Evolutionary conservation across 768 basidiomycete genomes (phyloP).

Genomic region (Ramaria sp.): DNA sequence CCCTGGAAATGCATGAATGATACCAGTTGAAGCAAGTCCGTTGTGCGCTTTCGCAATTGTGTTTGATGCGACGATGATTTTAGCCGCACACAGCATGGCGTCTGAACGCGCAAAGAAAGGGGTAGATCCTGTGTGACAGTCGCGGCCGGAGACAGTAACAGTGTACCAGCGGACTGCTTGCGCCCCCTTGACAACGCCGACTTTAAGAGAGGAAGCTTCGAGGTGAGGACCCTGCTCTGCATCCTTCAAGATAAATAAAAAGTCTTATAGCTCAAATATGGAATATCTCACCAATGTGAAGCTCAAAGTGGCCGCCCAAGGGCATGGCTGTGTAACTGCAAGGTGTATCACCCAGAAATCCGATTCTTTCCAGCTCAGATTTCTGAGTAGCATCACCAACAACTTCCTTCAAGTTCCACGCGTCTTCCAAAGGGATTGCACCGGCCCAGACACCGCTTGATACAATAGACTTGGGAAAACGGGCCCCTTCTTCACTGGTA

Average conservation of each 20-base stretch:
- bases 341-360: conserved; percentile 12
- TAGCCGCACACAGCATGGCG: conserved; percentile 14
- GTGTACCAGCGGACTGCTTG: conserved; percentile 13
- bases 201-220: conserved; percentile 3
- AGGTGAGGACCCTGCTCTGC: conserved; percentile 13
- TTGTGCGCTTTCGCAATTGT: conserved; percentile 7
- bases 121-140: conserved; percentile 13
- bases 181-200: conserved; percentile 11
- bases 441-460: conserved; percentile 14
- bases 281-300: conserved; percentile 13
- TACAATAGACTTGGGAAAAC: conserved; percentile 13
- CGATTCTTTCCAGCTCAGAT: conserved; percentile 14
- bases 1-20: conserved; percentile 11
- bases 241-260: not conserved
- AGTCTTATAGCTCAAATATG: not conserved
- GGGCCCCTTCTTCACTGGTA: conserved; percentile 14
- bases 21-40: conserved; percentile 10
- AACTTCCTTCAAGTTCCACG: conserved; percentile 11
- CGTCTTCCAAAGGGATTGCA: conserved; percentile 3
- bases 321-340: conserved; percentile 11
- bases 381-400: conserved; percentile 9
- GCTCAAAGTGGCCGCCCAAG: conserved; percentile 13
- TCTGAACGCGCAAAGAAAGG: conserved; percentile 13
- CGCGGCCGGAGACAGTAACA: conserved; percentile 11
- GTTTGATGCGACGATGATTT: conserved; percentile 13